phyloP scores from a whole-genome alignment of 768 basidiomycete species.

The Panus rudis region DNA sequence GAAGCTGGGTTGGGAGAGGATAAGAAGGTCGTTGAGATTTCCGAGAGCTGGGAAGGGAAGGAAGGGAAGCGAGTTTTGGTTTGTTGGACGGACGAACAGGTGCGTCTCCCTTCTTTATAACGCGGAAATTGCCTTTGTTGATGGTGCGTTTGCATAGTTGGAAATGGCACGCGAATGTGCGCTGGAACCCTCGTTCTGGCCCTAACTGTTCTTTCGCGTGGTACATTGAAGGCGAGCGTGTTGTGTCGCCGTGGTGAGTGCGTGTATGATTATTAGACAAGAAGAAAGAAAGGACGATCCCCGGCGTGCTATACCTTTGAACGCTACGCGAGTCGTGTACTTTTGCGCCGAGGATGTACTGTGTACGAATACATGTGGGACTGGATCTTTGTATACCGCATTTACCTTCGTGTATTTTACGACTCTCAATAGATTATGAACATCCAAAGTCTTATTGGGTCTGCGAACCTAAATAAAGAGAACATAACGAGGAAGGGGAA shows the following conservation, averaged over 20 bases:
- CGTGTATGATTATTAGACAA: not conserved
- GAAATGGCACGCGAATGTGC: slow-evolving; percentile 14
- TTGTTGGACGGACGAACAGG: slow-evolving; percentile 14
- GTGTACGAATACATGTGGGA: too few relatives aligned
- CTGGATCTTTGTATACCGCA: too few relatives aligned
- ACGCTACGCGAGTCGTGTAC: too few relatives aligned
- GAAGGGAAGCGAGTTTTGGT: slow-evolving; percentile 13
- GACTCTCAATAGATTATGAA: too few relatives aligned
- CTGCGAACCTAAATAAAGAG: too few relatives aligned
- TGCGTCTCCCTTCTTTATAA: not conserved
- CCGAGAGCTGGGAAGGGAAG: slow-evolving; percentile 16
- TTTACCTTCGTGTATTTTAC: too few relatives aligned
- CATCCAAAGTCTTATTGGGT: too few relatives aligned
- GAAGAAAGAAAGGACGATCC: not conserved
- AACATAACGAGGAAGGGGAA: too few relatives aligned
- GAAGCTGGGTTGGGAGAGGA: slow-evolving; percentile 12
- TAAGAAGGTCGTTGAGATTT: slow-evolving; percentile 43
- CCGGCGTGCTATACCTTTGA: too few relatives aligned
- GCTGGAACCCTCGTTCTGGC: slow-evolving; percentile 9
- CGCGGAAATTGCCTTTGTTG: not conserved
- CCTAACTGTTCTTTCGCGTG: not conserved
- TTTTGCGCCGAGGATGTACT: too few relatives aligned
- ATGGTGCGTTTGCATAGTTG: slow-evolving; percentile 1
- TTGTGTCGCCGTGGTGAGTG: not conserved
- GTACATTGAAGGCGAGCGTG: not conserved